Conservation (phyloP, 2,329 filamentous ascomycete species). For the Xylaria sp. region DNA sequence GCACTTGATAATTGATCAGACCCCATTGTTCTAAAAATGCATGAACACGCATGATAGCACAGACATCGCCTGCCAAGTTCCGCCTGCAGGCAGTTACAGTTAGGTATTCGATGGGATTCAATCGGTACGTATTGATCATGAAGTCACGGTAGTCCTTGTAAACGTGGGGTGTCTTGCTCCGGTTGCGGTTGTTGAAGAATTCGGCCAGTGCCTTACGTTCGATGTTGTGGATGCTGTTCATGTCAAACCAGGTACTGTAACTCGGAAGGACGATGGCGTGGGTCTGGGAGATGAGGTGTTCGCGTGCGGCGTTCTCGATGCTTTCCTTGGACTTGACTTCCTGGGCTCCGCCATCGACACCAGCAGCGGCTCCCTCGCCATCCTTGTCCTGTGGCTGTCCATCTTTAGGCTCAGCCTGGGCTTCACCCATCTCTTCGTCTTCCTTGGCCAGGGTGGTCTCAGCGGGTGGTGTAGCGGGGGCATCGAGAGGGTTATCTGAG, state of each 20-base stretch:
- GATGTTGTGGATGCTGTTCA: slow-evolving; percentile 87
- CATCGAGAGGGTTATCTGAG: slow-evolving; percentile 69
- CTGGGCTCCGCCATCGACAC: slow-evolving; percentile 52
- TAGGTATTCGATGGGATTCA: slow-evolving; percentile 94
- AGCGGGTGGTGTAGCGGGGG: slow-evolving; percentile 64
- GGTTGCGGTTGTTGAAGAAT: slow-evolving; percentile 97
- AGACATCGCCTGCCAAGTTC: slow-evolving; percentile 95
- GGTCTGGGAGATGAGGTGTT: slow-evolving; percentile 90
- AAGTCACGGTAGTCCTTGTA: slow-evolving; percentile 99
- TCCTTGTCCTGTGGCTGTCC: slow-evolving; percentile 45
- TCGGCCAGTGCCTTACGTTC: slow-evolving; percentile 95
- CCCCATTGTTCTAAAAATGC: slow-evolving; percentile 98
- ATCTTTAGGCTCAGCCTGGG: slow-evolving; percentile 54
- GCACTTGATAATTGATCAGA: slow-evolving; percentile 96
- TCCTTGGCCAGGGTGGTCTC: slow-evolving; percentile 64
- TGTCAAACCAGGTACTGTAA: slow-evolving; percentile 99
- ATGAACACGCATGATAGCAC: slow-evolving; percentile 98
- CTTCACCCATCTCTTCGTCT: slow-evolving; percentile 82
- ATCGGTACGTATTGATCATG: slow-evolving; percentile 98
- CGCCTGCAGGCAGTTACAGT: slow-evolving; percentile 95
- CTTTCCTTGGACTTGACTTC: slow-evolving; percentile 76
- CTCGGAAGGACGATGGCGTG: slow-evolving; percentile 96
- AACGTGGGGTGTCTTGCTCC: slow-evolving; percentile 94
- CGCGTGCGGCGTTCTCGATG: slow-evolving; percentile 82
- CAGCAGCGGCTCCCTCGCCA: slow-evolving; percentile 49